Base-by-base conservation (phyloP, 2,329 filamentous ascomycete species). In the Aureobasidium subglaciale region DNA sequence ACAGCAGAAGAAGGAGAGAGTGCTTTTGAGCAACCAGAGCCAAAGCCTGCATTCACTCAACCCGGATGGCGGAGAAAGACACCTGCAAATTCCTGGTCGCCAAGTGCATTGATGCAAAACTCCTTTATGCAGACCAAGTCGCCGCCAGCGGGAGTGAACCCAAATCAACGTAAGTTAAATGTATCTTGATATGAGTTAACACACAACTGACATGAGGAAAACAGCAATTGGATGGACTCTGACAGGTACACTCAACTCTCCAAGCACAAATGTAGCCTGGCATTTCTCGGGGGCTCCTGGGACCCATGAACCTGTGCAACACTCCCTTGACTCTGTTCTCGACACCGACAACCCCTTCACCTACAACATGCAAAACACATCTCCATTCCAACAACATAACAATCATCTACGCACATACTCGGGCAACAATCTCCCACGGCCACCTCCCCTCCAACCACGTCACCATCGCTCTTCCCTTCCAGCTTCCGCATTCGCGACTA, bases 201-300 rank as follows among this genome's bases (percentile, higher is more conserved):
- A n/a, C n/a, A n/a, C n/a, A n/a, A n/a, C n/a, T n/a, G n/a, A n/a
- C n/a, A n/a, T n/a, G n/a, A n/a, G n/a, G n/a, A n/a, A n/a, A 22
- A 46, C 25, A 79, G 80, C 82, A 0, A 88, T 95, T 57, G 90
- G 88, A 1, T 95, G 88, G 86, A 90, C 88, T 7, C 73, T 95
- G n/a, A 90, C 90, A 0, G 90, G 90, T 13, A 92, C 86, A 1
- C 90, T 88, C 55, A 90, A 95, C 64, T 93, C 88, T 3, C 86
- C 88, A 1, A 90, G 84, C 60, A 90, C 89, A 0, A 93, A 88
- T 65, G 74, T 95, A 4, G 91, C 89, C 1, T 79, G 92, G 56
- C 81, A 95, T 65, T 95, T 90, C 66, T 84, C 88, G 58, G 84
- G 78, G 56, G 72, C 73, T 43, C 35, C 22, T 64, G 65, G n/a